Percentiles rank a stretch among this genome's conserved stretches.
These are phyloP conservation scores for Russula emetica DNA, from an alignment of 768 basidiomycete genomes.

Conservation along the genomic window DNA sequence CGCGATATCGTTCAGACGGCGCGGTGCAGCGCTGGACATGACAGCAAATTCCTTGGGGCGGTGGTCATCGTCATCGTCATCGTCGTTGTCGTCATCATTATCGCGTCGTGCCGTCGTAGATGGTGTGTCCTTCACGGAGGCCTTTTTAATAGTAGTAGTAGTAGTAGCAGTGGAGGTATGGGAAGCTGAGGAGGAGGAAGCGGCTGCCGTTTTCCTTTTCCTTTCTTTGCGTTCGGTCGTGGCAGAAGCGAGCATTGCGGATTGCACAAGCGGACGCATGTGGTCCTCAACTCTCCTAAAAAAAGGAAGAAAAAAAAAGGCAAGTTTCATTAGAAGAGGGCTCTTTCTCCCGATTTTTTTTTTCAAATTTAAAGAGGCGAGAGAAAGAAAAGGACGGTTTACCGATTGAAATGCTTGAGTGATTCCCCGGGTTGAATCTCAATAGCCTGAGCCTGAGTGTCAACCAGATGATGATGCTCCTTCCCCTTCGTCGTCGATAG, in stretches of 20 bases:
- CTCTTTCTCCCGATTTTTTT: no score
- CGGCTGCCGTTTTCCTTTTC: slow-evolving; percentile 30
- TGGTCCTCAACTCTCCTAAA: slow-evolving; percentile 72
- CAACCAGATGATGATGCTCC: slow-evolving; percentile 7
- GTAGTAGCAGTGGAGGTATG: background rate
- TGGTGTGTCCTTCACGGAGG: background rate
- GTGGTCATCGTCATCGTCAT: slow-evolving; percentile 20
- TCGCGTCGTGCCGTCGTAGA: background rate
- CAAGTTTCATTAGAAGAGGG: background rate
- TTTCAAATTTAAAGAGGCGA: no score
- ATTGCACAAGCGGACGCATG: slow-evolving; percentile 59
- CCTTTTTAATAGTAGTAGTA: background rate
- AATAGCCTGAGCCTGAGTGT: slow-evolving; percentile 28
- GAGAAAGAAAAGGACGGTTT: slow-evolving; percentile 23
- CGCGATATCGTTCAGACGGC: slow-evolving; percentile 66
- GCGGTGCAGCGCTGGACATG: slow-evolving; percentile 51
- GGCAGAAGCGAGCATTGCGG: slow-evolving; percentile 56
- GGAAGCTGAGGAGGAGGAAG: background rate
- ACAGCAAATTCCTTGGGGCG: slow-evolving; percentile 46
- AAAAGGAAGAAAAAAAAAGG: background rate
- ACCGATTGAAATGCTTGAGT: slow-evolving; percentile 74
- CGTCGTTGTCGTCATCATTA: background rate
- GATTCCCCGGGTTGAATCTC: slow-evolving; percentile 64
- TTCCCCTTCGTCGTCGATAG: background rate
- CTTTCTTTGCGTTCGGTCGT: slow-evolving; percentile 44